A percentile compares a stretch with the other conserved stretches of the same genome.
Conservation (phyloP, 2,329 filamentous ascomycete genomes). For the Aspergillus oerlinghausenensis region DNA sequence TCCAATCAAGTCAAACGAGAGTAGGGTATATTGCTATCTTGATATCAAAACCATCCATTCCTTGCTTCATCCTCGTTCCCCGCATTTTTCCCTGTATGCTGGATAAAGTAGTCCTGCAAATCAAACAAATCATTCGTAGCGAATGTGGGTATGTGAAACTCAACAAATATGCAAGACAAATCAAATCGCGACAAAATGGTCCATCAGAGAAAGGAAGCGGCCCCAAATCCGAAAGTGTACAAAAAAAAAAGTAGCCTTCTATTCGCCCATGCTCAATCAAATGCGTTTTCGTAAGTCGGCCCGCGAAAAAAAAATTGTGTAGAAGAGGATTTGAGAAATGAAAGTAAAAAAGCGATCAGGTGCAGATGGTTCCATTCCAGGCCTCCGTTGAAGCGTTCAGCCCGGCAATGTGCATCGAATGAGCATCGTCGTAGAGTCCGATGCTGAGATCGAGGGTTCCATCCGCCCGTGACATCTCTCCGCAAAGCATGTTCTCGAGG, state of each 20-base stretch:
- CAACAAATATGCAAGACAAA: neutral
- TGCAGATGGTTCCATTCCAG: slow-evolving; percentile 31
- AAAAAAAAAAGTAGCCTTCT: neutral
- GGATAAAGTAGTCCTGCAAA: neutral
- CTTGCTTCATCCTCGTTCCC: neutral
- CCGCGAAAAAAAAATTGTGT: neutral
- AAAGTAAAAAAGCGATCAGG: slow-evolving; percentile 2
- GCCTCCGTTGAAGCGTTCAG: slow-evolving; percentile 32
- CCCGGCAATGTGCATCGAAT: slow-evolving; percentile 29
- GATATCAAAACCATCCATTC: neutral
- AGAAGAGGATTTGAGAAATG: neutral
- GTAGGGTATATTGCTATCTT: neutral
- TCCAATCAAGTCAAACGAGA: neutral
- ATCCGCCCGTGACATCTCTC: slow-evolving; percentile 25
- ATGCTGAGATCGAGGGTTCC: slow-evolving; percentile 24
- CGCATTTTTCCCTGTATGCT: neutral
- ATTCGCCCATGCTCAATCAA: slow-evolving; percentile 2
- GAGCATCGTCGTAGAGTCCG: slow-evolving; percentile 29
- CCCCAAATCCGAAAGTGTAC: neutral
- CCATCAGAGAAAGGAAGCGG: neutral
- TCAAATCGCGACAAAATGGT: neutral
- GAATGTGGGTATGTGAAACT: neutral
- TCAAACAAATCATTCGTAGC: neutral
- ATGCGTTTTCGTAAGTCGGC: slow-evolving; percentile 7
- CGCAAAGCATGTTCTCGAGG: slow-evolving; percentile 30